phyloP scores from a whole-genome alignment of 2,329 filamentous ascomycete genomes.

The Fusarium citri region DNA sequence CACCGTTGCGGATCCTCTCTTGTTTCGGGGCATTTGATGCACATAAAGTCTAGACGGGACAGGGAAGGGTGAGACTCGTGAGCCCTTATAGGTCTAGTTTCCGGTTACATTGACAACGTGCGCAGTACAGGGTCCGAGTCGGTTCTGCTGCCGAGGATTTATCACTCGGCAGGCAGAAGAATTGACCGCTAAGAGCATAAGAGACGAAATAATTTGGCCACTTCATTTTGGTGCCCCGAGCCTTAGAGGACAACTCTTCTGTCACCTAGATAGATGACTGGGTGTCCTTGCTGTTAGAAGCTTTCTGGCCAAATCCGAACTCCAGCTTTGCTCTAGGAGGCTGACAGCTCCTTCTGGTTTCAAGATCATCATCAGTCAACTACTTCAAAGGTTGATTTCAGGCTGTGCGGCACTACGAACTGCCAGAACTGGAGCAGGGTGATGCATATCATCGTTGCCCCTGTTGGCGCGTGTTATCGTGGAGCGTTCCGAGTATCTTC shows the following conservation, averaged over 20 bases:
- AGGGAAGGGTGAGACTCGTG: neutral
- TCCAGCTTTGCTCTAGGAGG: neutral
- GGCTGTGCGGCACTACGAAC: constrained; percentile 2
- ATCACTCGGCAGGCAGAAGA: constrained; percentile 3
- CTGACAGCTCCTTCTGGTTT: neutral
- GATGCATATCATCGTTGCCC: constrained; percentile 1
- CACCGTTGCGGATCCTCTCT: constrained; percentile 4
- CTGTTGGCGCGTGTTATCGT: neutral
- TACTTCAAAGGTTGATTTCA: neutral
- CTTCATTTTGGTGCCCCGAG: neutral
- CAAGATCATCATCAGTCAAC: neutral
- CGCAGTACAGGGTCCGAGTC: constrained; percentile 20
- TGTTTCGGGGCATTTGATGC: constrained; percentile 10
- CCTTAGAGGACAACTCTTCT: neutral
- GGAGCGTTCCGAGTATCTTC: neutral
- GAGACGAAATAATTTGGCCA: neutral
- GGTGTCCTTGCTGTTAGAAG: neutral
- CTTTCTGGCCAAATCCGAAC: constrained; percentile 3
- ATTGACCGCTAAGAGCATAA: neutral
- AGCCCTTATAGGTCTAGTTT: constrained; percentile 2
- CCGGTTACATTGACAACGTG: constrained; percentile 5
- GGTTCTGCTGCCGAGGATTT: constrained; percentile 27
- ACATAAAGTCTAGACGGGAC: constrained; percentile 4
- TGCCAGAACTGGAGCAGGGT: neutral
- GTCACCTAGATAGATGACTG: neutral